phyloP scores from a whole-genome alignment of 1,284 basidiomycete genomes.

The Puccinia brachypodii region DNA sequence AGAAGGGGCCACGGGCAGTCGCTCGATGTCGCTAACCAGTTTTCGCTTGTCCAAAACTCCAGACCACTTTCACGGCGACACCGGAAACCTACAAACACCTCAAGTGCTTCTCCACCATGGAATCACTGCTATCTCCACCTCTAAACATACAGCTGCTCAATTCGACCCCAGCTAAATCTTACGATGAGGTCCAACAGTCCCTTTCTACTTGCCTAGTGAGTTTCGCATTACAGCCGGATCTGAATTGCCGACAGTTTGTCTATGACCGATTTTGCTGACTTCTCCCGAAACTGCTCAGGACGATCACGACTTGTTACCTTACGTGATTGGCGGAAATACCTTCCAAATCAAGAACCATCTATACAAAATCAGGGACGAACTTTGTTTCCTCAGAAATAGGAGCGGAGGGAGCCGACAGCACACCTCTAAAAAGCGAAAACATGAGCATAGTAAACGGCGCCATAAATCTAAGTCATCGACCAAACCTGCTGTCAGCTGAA shows the following conservation, averaged over 20 bases:
- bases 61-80: no score
- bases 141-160: slow-evolving; percentile 21
- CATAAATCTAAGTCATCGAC: slow-evolving; percentile 12
- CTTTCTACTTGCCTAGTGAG: slow-evolving; percentile 6
- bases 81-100: no score
- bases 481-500: not conserved
- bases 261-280: not conserved
- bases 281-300: not conserved
- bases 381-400: not conserved
- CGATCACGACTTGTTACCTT: slow-evolving; percentile 7
- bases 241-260: not conserved
- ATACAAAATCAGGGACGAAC: slow-evolving; percentile 35
- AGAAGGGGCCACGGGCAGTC: no score
- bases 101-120: slow-evolving; percentile 24
- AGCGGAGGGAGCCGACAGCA: not conserved
- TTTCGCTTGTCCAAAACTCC: no score
- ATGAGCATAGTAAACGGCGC: not conserved
- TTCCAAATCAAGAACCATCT: slow-evolving; percentile 10
- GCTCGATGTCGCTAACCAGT: no score
- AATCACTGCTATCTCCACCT: slow-evolving; percentile 25
- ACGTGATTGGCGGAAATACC: slow-evolving; percentile 19
- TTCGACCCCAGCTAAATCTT: not conserved
- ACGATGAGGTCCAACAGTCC: not conserved
- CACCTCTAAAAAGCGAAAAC: not conserved
- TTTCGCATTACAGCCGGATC: not conserved